Evolutionary conservation across 1,139 yeast species (phyloP).

Genomic region (Debaryomycetaceae sp.): DNA sequence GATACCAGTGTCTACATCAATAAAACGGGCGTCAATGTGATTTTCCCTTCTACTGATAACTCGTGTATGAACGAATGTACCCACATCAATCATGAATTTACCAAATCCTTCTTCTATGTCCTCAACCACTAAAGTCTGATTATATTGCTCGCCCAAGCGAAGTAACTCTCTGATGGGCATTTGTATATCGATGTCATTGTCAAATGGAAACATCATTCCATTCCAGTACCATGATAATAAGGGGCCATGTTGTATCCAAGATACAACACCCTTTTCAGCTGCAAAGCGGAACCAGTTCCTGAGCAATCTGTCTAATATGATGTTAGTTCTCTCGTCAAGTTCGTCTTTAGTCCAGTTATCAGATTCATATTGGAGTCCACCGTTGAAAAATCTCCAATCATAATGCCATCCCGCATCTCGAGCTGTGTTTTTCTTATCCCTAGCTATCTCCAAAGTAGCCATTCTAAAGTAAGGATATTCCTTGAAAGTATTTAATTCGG

Average conservation of each 20-base stretch:
- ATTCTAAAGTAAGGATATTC: slow-evolving; percentile 22
- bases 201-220: slow-evolving; percentile 26
- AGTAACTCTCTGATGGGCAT: slow-evolving; percentile 26
- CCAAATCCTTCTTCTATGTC: slow-evolving; percentile 28
- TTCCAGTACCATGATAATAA: slow-evolving; percentile 39
- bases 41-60: slow-evolving; percentile 17
- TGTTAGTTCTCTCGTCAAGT: slow-evolving; percentile 16
- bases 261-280: slow-evolving; percentile 17
- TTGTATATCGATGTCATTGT: slow-evolving; percentile 28
- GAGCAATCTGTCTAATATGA: slow-evolving; percentile 23
- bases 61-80: slow-evolving; percentile 21
- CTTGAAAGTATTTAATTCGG: slow-evolving; percentile 12
- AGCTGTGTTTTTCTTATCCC: slow-evolving; percentile 12
- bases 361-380: slow-evolving; percentile 21
- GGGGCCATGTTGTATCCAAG: slow-evolving; percentile 28
- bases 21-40: slow-evolving; percentile 32
- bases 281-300: slow-evolving; percentile 27
- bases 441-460: slow-evolving; percentile 12
- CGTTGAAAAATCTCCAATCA: slow-evolving; percentile 69
- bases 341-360: slow-evolving; percentile 18
- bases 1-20: slow-evolving; percentile 31
- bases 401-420: slow-evolving; percentile 51
- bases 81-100: slow-evolving; percentile 25
- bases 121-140: slow-evolving; percentile 30
- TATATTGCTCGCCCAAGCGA: slow-evolving; percentile 24